Percentiles rank a stretch among this genome's conserved stretches.
Evolutionary conservation across 192 early-diverging fungal species (phyloP).

Genomic region (Linnemannia zychae): DNA sequence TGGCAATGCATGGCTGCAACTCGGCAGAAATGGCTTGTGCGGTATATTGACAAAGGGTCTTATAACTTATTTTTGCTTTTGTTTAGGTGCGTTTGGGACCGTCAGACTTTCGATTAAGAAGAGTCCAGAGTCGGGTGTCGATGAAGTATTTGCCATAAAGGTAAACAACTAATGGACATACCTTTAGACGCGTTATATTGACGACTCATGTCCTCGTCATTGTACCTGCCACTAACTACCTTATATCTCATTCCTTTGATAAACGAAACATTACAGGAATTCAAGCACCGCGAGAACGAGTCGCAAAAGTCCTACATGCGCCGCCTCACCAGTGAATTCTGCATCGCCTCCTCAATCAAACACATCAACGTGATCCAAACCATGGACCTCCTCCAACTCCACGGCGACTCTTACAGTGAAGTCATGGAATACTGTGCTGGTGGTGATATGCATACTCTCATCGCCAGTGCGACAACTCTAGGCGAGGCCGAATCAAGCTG

Average conservation of each 20-base stretch:
- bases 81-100: conserved; percentile 42
- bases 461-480: conserved; percentile 73
- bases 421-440: conserved; percentile 91
- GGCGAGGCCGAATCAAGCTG: conserved; percentile 64
- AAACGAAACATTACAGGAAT: conserved; percentile 72
- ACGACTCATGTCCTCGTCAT: too few species aligned
- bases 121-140: conserved; percentile 23
- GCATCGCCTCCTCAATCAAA: conserved; percentile 82
- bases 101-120: conserved; percentile 42
- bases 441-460: conserved; percentile 82
- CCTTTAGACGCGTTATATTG: background rate
- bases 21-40: background rate
- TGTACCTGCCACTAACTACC: background rate
- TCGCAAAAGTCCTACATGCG: conserved; percentile 65
- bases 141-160: conserved; percentile 39
- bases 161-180: conserved; percentile 7
- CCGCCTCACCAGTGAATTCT: conserved; percentile 80
- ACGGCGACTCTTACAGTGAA: conserved; percentile 72
- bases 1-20: too few species aligned
- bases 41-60: background rate
- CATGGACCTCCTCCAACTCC: conserved; percentile 79
- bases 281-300: conserved; percentile 77
- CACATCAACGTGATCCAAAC: conserved; percentile 86
- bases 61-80: background rate
- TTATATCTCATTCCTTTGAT: background rate